Evolutionary conservation across 225 moss, liverwort and hornwort genomes (phyloP), one percentile per base, ranked within the genome.

Genomic region (Straminergon stramineum): DNA sequence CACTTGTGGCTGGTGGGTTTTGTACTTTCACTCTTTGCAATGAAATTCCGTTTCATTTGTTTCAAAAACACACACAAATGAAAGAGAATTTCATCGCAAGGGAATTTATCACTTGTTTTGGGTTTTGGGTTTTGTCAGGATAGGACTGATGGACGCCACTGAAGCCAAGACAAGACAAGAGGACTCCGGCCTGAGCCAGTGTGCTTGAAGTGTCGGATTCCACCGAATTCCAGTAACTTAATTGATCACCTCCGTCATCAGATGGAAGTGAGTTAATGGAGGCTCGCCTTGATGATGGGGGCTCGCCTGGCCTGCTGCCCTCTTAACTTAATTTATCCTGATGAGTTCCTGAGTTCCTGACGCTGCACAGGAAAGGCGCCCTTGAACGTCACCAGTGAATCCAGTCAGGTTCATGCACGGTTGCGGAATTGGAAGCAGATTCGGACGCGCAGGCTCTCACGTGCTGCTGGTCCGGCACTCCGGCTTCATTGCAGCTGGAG

Each of bases 331-430:
- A 48, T 10, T 48, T 48, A 15, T 55, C 67, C 79, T 28, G 27
- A 81, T 51, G 62, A 62, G 27, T 66, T 17, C 18, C 34, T 62
- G 62, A 13, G 8, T 15, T 24, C 23, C 90, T 71, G 84, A 84
- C 83, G 34, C 34, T 34, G 45, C 51, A 17, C 65, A 48, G 35
- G 18, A 63, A 21, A 28, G 20, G 43, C 61, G 22, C 48, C 43
- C 31, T n/a, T 3, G 41, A 30, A 19, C 43, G 62, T 39, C 28
- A 9, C 30, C 55, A 14, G 84, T 64, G 75, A 48, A 86, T 62
- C 75, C 75, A 86, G 86, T 51, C 82, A 67, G 51, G 67, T 87
- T n/a, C 83, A 90, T 87, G 90, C 87, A 87, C 86, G 82, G 69
- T 10, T 69, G 87, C 87, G 41, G 87, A 67, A 56, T 56, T 15